Evolutionary conservation across 805 yeast genomes (phyloP).

Genomic region (Yarrowia divulgata): DNA sequence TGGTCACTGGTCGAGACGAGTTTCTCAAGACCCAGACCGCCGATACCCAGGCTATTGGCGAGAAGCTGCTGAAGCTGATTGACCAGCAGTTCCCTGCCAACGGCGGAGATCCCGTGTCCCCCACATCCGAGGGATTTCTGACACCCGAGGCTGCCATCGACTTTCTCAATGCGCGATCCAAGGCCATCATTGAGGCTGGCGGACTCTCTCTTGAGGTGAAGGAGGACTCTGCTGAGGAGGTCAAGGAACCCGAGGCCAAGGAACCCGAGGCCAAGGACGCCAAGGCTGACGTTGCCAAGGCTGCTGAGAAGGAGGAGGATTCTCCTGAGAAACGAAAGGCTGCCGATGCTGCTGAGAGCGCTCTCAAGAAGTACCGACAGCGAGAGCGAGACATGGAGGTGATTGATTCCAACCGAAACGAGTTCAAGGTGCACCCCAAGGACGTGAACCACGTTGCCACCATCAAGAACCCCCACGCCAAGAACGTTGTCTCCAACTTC

Average conservation of each 20-base stretch:
- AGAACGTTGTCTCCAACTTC: neutral
- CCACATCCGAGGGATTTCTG: slow-evolving; percentile 11
- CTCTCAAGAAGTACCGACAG: slow-evolving; percentile 50
- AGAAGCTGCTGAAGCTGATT: slow-evolving; percentile 21
- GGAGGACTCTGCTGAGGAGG: neutral
- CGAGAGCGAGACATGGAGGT: slow-evolving; percentile 52
- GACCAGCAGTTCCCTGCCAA: slow-evolving; percentile 32
- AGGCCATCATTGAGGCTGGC: no score
- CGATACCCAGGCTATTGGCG: slow-evolving; percentile 6
- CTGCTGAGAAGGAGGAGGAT: neutral
- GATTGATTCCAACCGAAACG: slow-evolving; percentile 50
- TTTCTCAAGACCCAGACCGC: slow-evolving; percentile 17
- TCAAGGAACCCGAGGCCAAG: no score
- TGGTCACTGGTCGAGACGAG: slow-evolving; percentile 10
- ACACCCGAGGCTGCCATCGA: slow-evolving; percentile 22
- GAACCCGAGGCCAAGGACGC: neutral
- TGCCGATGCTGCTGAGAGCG: slow-evolving; percentile 54
- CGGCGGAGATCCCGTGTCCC: neutral
- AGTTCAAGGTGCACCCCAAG: slow-evolving; percentile 44
- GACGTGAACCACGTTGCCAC: slow-evolving; percentile 39
- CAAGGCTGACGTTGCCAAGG: neutral
- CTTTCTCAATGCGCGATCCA: neutral
- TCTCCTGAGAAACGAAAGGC: slow-evolving; percentile 7
- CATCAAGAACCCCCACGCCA: slow-evolving; percentile 8
- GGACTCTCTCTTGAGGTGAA: no score